Conservation (phyloP, 1,284 basidiomycete species). For the Singerocomus inundabilis region DNA sequence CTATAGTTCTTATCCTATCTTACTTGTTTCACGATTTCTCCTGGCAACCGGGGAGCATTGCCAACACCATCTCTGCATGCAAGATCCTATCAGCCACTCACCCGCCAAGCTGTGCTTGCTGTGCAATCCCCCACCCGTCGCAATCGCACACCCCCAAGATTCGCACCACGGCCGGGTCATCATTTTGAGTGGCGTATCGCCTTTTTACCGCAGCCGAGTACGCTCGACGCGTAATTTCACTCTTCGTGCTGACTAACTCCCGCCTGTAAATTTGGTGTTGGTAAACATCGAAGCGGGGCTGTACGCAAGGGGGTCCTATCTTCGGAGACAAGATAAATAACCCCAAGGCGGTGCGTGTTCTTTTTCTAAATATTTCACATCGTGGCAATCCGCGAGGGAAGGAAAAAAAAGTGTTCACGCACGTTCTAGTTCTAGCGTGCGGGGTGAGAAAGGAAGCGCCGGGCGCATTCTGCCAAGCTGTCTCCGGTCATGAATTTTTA, state of each 20-base stretch:
- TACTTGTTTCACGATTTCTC: not conserved
- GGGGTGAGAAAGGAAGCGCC: constrained; percentile 21
- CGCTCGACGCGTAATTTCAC: no score
- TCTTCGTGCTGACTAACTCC: constrained; percentile 1
- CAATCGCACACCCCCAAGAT: not conserved
- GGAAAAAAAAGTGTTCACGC: no score
- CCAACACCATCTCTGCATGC: not conserved
- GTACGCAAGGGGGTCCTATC: constrained; percentile 13
- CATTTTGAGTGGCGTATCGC: constrained; percentile 15
- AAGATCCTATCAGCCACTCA: constrained; percentile 12
- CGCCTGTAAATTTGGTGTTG: not conserved
- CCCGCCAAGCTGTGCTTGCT: constrained; percentile 22
- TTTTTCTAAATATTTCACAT: not conserved
- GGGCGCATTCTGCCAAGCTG: no score
- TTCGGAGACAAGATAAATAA: constrained; percentile 13
- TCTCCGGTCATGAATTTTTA: no score
- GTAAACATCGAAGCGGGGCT: constrained; percentile 1
- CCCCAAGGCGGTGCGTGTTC: constrained; percentile 1
- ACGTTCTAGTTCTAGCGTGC: no score
- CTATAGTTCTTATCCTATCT: not conserved
- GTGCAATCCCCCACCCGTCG: constrained; percentile 9
- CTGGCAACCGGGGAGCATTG: constrained; percentile 5
- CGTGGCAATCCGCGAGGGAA: not conserved
- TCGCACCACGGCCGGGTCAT: constrained; percentile 25
- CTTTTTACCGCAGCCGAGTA: constrained; percentile 12